Conservation (phyloP, 148 eudicot species). For the Fagopyrum homotropicum region DNA sequence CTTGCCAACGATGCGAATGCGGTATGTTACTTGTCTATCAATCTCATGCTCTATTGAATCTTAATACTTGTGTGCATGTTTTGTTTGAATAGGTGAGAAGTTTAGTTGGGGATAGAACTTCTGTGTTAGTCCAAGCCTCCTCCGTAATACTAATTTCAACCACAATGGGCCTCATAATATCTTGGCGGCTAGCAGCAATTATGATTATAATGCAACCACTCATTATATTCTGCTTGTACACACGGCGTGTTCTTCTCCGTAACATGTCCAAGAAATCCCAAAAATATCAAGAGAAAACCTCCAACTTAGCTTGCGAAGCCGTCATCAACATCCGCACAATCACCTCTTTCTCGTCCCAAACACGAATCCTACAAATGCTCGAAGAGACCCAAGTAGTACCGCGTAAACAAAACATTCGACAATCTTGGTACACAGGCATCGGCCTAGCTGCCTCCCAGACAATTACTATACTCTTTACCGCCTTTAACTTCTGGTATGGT, state of each 20-base stretch:
- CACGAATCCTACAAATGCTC: background rate
- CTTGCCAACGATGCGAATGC: constrained; percentile 50
- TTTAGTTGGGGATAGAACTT: background rate
- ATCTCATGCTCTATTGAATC: background rate
- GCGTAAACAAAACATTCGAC: background rate
- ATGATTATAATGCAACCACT: constrained; percentile 27
- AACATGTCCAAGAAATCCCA: constrained; percentile 20
- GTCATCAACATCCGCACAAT: background rate
- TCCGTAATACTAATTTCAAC: background rate
- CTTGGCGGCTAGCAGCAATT: constrained; percentile 27
- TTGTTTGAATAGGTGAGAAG: background rate
- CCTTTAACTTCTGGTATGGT: constrained; percentile 40
- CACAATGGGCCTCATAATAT: constrained; percentile 14
- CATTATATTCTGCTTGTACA: constrained; percentile 22
- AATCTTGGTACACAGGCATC: background rate
- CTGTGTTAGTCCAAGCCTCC: background rate
- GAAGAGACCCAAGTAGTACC: background rate
- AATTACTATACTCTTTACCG: constrained; percentile 18
- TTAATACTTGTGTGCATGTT: background rate
- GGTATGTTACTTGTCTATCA: constrained; percentile 16
- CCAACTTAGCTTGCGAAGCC: background rate
- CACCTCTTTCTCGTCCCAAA: background rate
- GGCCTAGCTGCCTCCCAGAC: constrained; percentile 24
- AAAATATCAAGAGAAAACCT: background rate
- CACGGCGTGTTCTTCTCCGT: constrained; percentile 18